Conservation (phyloP, 192 early-diverging fungal genomes). For the Umbelopsis sp. region DNA sequence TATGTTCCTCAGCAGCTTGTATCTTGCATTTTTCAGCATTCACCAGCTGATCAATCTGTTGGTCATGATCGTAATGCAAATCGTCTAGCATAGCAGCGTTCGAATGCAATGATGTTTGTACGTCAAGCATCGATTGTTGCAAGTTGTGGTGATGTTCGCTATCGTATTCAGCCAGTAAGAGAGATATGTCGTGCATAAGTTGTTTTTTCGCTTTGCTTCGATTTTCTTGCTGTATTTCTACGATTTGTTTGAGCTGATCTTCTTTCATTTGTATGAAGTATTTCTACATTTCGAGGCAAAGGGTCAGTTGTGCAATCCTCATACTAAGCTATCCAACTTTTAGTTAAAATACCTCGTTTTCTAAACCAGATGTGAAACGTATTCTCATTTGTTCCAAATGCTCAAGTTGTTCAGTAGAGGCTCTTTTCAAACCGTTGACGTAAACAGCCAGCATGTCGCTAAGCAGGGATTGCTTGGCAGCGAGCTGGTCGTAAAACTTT, state of each 20-base stretch:
- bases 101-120: neutral
- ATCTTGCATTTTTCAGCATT: neutral
- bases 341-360: neutral
- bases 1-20: conserved; percentile 5
- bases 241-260: conserved; percentile 5
- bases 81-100: neutral
- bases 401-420: neutral
- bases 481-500: neutral
- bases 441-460: conserved; percentile 1
- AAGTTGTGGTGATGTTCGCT: neutral
- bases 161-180: conserved; percentile 1
- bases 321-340: no score
- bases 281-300: neutral
- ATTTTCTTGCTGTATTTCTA: neutral
- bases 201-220: conserved; percentile 5
- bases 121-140: conserved; percentile 1
- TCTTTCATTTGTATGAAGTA: neutral
- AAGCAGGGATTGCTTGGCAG: neutral
- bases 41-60: neutral
- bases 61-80: neutral
- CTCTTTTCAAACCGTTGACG: neutral
- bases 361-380: neutral
- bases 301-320: neutral
- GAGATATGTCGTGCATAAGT: conserved; percentile 3
- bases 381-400: neutral